Evolutionary conservation across 352 stramenopile species (phyloP).

Genomic region (Phytophthora capsici): DNA sequence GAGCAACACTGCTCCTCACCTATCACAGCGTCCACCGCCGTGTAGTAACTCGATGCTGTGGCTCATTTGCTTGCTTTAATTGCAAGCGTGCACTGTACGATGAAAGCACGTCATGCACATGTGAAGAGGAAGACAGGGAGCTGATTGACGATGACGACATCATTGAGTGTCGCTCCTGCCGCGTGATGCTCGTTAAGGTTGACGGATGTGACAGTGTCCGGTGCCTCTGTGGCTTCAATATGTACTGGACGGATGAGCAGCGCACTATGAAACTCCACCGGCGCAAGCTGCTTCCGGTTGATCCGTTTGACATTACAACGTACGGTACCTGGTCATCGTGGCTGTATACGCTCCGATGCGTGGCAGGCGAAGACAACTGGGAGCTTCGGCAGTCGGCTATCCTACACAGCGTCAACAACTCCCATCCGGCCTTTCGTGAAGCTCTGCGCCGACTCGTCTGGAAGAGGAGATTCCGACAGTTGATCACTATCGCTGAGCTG

Average conservation of each 20-base stretch:
- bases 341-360: conserved; percentile 4
- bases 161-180: conserved; percentile 47
- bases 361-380: conserved; percentile 4
- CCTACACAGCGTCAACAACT: conserved; percentile 13
- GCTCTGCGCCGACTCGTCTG: conserved; percentile 25
- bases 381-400: conserved; percentile 1
- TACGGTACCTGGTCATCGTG: conserved; percentile 27
- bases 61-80: conserved; percentile 49
- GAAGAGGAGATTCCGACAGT: conserved; percentile 17
- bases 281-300: conserved; percentile 40
- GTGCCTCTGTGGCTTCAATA: conserved; percentile 48
- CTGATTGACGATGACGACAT: conserved; percentile 30
- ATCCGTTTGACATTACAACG: conserved; percentile 37
- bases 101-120: conserved; percentile 3
- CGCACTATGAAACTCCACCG: conserved; percentile 15
- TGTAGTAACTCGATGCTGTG: conserved; percentile 46
- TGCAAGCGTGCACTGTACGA: conserved; percentile 49
- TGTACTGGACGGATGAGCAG: conserved; percentile 42
- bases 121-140: conserved; percentile 20
- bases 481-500: conserved; percentile 4
- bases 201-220: conserved; percentile 50
- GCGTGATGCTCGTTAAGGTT: conserved; percentile 56
- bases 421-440: conserved; percentile 6
- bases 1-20: conserved; percentile 48
- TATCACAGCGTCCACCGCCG: conserved; percentile 39